These are phyloP conservation scores for Cyclanthera cordifolia DNA, from an alignment of 306 rosid species.

Conservation along the genomic window DNA sequence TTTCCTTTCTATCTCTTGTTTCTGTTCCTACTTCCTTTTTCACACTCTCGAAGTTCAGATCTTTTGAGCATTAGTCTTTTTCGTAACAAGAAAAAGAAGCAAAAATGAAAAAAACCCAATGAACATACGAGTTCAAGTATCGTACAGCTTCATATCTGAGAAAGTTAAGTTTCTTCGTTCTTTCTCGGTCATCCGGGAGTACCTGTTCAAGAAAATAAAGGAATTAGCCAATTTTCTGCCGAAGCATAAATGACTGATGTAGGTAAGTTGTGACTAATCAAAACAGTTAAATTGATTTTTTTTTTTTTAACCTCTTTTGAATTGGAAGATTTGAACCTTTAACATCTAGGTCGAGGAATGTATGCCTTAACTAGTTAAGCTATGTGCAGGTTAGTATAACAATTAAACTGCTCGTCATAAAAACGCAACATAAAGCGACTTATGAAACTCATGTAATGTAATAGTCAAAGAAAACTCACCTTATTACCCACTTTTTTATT, in stretches of 20 bases:
- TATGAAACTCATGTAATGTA: neutral
- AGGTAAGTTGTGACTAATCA: neutral
- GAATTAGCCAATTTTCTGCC: neutral
- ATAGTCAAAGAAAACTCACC: conserved; percentile 27
- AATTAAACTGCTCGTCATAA: neutral
- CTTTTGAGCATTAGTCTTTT: neutral
- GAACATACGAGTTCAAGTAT: conserved; percentile 38
- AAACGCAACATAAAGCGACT: neutral
- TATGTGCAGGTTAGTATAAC: neutral
- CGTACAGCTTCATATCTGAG: conserved; percentile 94
- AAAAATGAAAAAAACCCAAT: conserved; percentile 20
- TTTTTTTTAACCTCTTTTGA: no score
- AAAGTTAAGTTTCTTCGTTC: conserved; percentile 64
- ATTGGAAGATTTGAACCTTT: neutral
- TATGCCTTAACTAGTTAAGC: neutral
- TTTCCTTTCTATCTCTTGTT: neutral
- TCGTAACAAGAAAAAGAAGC: neutral
- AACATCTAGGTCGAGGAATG: neutral
- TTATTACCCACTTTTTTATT: conserved; percentile 52
- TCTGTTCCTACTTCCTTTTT: no score
- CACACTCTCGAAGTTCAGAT: neutral
- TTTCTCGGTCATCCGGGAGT: conserved; percentile 50
- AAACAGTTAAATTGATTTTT: neutral
- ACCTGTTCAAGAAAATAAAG: conserved; percentile 28
- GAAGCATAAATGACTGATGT: neutral